Base-by-base conservation (phyloP, 306 rosid genomes). In the Albizia julibrissin region DNA sequence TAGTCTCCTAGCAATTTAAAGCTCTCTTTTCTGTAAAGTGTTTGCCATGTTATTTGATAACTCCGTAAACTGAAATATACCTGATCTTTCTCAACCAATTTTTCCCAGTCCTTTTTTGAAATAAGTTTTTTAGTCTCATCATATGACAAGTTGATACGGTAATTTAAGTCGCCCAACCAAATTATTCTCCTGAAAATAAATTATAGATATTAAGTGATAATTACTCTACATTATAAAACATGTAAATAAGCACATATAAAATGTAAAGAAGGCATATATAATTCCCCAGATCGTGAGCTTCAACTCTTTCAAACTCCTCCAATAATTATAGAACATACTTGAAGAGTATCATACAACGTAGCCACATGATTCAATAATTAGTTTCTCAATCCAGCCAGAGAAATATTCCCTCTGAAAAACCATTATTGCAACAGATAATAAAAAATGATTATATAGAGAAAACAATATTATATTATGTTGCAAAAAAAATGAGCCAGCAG, bases 161-260 rank as follows among this genome's bases (percentile, higher is more conserved):
- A 96, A 81, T 96, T 96, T 81, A 94, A 86, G 84, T 96, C 99
- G 21, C 99, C 99, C 82, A 94, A 77, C 98, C 98, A 96, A 81
- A 96, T 88, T 79, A 94, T 94, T 81, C 88, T 85, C 86, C 99
- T 96, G 94, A 84, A 83, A 56, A 79, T n/a, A 73, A 80, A 79
- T 79, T 61, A 76, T 67, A 44, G 40, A 21, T 62, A 64, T 67
- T 82, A 33, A 50, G 58, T 47, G 43, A 50, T 52, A 19, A 52
- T 52, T 50, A 39, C 10, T 50, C 44, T 80, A 50, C 39, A 62
- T 44, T 54, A 75, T 49, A 82, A 75, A 58, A 54, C 62, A 54
- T 14, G 22, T 19, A 29, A 29, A 29, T 29, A 52, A 74, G 29
- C 42, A 46, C 2, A 5, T 37, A 27, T 40, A 72, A 74, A 74